Conservation (phyloP, 2,329 filamentous ascomycete species). For the Arthrobotrys iridis region DNA sequence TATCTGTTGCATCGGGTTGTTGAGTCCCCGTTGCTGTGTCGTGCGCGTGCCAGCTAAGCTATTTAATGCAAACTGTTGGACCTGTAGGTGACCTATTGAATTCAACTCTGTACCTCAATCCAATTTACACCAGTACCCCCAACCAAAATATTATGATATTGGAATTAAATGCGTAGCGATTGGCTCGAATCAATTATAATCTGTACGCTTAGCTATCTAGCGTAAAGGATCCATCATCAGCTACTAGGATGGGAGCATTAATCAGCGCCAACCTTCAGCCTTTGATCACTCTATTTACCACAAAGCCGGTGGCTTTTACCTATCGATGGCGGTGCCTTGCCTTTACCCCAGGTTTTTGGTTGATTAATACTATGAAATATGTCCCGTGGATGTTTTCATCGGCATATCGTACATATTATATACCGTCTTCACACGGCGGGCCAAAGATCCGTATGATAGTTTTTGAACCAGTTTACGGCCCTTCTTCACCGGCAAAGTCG, state of each 20-base stretch:
- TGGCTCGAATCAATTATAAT: too few relatives aligned
- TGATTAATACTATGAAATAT: conserved; percentile 62
- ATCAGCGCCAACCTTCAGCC: conserved; percentile 54
- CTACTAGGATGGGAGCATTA: conserved; percentile 26
- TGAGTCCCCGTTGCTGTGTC: neutral
- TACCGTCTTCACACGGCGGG: conserved; percentile 57
- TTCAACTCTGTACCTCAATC: too few relatives aligned
- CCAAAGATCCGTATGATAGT: conserved; percentile 60
- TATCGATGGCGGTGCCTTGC: conserved; percentile 64
- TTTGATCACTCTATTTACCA: conserved; percentile 61
- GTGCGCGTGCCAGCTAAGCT: too few relatives aligned
- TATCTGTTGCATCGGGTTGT: neutral
- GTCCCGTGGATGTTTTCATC: conserved; percentile 61
- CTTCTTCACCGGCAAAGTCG: conserved; percentile 22
- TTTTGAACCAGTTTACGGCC: conserved; percentile 58
- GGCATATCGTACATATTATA: conserved; percentile 60
- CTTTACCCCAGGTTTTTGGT: conserved; percentile 62
- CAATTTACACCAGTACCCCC: too few relatives aligned
- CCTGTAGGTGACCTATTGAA: too few relatives aligned
- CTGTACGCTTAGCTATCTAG: too few relatives aligned
- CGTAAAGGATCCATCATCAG: too few relatives aligned
- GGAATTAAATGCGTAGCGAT: too few relatives aligned
- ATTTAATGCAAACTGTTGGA: too few relatives aligned
- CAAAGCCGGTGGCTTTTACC: conserved; percentile 60
- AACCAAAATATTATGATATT: too few relatives aligned